These are phyloP conservation scores for Coemansia sp. DNA, from an alignment of 192 early-diverging fungal species.

Conservation along the genomic window DNA sequence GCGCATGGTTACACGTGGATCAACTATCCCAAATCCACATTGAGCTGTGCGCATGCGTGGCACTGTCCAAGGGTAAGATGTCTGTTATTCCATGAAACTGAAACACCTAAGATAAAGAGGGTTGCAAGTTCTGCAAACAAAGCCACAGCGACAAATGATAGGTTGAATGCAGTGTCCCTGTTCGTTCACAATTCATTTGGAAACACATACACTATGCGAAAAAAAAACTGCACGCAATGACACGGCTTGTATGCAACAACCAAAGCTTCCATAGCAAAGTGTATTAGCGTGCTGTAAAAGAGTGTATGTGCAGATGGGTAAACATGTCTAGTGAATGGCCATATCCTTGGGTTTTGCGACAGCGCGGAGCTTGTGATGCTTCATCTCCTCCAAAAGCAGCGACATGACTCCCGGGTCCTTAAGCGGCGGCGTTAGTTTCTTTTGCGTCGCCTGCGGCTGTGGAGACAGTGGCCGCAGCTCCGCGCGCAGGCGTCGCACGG, in stretches of 20 bases:
- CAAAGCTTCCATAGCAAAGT: background rate
- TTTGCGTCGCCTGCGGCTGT: background rate
- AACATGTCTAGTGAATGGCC: conserved; percentile 3
- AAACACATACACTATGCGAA: too few relatives aligned
- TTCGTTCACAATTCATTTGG: too few relatives aligned
- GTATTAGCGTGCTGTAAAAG: background rate
- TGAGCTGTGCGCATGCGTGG: too few relatives aligned
- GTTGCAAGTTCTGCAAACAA: too few relatives aligned
- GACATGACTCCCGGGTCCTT: conserved; percentile 50
- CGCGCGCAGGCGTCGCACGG: conserved; percentile 11
- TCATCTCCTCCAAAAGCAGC: conserved; percentile 48
- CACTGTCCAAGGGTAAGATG: too few relatives aligned
- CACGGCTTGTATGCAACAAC: background rate
- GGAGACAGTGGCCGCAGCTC: conserved; percentile 22
- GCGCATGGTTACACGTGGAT: too few relatives aligned
- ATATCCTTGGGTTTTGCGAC: conserved; percentile 49
- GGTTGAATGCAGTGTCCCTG: too few relatives aligned
- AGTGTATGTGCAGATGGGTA: background rate
- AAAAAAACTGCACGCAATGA: background rate
- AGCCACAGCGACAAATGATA: too few relatives aligned
- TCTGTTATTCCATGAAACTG: too few relatives aligned
- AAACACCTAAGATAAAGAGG: too few relatives aligned
- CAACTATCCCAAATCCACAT: too few relatives aligned
- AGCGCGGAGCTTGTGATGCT: conserved; percentile 36
- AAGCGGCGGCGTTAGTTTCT: background rate